Conservation (phyloP, 148 eudicot genomes). For the Camellia japonica region DNA sequence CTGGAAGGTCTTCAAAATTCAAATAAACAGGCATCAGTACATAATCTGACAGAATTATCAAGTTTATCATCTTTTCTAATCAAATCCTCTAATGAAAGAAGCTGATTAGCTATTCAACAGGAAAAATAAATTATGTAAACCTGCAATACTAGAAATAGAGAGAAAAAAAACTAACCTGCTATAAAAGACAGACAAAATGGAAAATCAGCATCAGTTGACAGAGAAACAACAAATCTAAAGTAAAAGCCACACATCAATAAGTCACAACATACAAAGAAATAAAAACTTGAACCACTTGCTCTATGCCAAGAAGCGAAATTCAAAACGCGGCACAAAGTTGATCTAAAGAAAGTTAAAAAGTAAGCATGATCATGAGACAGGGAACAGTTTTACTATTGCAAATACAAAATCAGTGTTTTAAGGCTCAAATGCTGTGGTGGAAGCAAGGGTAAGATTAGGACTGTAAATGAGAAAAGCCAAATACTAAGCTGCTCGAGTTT, state of each 20-base stretch:
- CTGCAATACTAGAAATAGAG: not conserved
- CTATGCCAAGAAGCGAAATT: not conserved
- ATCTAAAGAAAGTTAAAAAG: not conserved
- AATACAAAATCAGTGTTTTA: not conserved
- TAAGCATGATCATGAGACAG: not conserved
- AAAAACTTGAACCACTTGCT: not conserved
- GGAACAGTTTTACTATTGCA: not conserved
- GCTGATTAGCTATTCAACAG: not conserved
- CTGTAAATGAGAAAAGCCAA: not conserved
- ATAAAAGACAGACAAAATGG: not conserved
- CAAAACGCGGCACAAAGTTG: not conserved
- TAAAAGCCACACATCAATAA: not conserved
- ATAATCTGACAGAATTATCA: not conserved
- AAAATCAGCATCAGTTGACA: not conserved
- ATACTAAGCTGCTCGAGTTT: not conserved
- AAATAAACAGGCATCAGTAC: conserved; percentile 14
- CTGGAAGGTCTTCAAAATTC: conserved; percentile 40
- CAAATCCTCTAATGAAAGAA: not conserved
- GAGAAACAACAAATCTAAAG: not conserved
- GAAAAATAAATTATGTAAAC: not conserved
- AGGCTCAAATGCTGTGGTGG: not conserved
- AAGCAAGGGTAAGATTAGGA: not conserved
- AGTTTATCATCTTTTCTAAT: not conserved
- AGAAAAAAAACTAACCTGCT: not conserved
- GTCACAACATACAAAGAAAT: not conserved